Evolutionary conservation across 179 eudicot genomes (phyloP).

Genomic region (Actinidia arguta): DNA sequence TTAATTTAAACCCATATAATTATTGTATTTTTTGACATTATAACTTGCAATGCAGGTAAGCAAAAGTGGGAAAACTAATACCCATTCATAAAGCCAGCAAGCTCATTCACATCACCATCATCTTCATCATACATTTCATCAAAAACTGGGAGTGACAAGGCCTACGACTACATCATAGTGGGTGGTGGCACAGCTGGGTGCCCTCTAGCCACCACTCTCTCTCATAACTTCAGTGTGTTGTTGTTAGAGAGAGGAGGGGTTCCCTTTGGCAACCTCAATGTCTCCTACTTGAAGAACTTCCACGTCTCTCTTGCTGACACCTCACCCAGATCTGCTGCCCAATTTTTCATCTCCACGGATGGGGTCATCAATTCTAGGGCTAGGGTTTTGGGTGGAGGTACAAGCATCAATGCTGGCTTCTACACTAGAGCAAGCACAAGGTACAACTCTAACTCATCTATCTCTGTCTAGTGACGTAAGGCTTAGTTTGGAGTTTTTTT

Average conservation of each 20-base stretch:
- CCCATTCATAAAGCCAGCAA: conserved; percentile 71
- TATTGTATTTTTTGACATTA: background rate
- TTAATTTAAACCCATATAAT: too few relatives aligned
- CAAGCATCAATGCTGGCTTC: conserved; percentile 95
- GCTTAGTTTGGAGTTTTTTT: too few relatives aligned
- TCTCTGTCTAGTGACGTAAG: background rate
- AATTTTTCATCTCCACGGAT: conserved; percentile 74
- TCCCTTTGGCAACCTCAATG: conserved; percentile 71
- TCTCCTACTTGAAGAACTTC: conserved; percentile 71
- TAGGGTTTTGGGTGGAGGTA: conserved; percentile 84
- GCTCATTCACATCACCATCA: conserved; percentile 42
- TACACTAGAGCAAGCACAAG: conserved; percentile 89
- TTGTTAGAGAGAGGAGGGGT: conserved; percentile 87
- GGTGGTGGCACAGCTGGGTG: conserved; percentile 99
- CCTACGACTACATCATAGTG: conserved; percentile 78
- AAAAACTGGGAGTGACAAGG: background rate
- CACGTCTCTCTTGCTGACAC: conserved; percentile 78
- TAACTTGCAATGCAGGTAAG: conserved; percentile 28
- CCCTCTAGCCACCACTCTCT: conserved; percentile 83
- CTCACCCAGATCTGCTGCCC: conserved; percentile 76
- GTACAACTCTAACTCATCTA: conserved; percentile 34
- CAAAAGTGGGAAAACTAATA: conserved; percentile 38
- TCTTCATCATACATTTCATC: conserved; percentile 26
- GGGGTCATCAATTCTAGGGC: conserved; percentile 88
- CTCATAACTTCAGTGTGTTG: conserved; percentile 67